Evolutionary conservation across 2,329 filamentous ascomycete genomes (phyloP), one percentile per base, ranked within the genome.

Genomic region (Parafenestella ontariensis): DNA sequence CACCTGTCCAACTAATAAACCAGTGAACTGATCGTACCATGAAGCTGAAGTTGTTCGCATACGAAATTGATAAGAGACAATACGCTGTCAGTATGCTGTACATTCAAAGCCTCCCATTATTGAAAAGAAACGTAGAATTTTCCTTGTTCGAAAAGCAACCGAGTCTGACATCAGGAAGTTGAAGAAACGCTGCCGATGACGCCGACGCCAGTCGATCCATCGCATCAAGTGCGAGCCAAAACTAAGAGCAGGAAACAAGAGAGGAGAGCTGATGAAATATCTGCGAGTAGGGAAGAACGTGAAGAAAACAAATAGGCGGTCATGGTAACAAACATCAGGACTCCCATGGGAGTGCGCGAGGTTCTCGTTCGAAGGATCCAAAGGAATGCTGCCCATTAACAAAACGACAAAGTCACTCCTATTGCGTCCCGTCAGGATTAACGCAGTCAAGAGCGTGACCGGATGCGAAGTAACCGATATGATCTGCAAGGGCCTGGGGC

Each of bases 401-500:
- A 10, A 15, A 31, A 26, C 18, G 44, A 15, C 9, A 20, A 13
- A 15, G 18, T 8, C 18, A 11, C 20, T 9, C 17, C 41, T 46
- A 26, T 10, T 20, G 5, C 17, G 17, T 42, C 17, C 37, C 42
- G n/a, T 49, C 40, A 15, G 46, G 28, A 44, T 48, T 42, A 15
- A 49, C 34, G 21, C 49, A 21, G 18, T 59, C 55, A 23, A 54
- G 28, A 41, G 44, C 13, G 36, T 49, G 43, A 33, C 37, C 47
- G 18, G 52, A 46, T 17, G 54, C 23, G 49, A 60, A 49, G 29
- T 43, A 59, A 15, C 51, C 54, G 17, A 53, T 52, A 15, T 53
- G 56, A 31, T 52, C 42, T 17, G 49, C 29, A 11, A 50, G 28
- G 37, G 44, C 29, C 15, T 49, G 28, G n/a, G 69, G 64, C 37